These are phyloP conservation scores for Pelargonium australe DNA, from an alignment of 441 rosid genomes.

Conservation along the genomic window DNA sequence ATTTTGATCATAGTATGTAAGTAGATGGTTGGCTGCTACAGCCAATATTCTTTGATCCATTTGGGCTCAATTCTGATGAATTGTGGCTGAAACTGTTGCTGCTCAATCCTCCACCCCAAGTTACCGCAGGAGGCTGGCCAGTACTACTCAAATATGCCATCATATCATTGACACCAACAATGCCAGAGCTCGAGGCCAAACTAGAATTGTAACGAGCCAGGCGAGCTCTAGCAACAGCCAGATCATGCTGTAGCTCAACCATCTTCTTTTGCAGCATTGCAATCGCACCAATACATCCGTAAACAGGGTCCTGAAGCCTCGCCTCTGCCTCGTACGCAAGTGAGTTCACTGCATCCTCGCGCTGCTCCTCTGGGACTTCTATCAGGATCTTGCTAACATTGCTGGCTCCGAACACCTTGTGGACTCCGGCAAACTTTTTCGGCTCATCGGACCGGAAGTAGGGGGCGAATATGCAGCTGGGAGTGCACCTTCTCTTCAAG, in stretches of 20 bases:
- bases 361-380: constrained; percentile 78
- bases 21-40: constrained; percentile 23
- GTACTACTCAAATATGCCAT: constrained; percentile 15
- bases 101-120: constrained; percentile 32
- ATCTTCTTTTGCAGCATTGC: constrained; percentile 63
- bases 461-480: constrained; percentile 77
- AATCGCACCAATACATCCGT: constrained; percentile 90
- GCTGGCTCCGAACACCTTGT: constrained; percentile 90
- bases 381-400: constrained; percentile 82
- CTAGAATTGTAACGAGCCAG: constrained; percentile 43
- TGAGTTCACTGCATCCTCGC: constrained; percentile 82
- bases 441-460: constrained; percentile 70
- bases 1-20: constrained; percentile 26
- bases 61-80: constrained; percentile 32
- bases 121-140: constrained; percentile 21
- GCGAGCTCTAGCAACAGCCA: constrained; percentile 67
- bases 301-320: constrained; percentile 78
- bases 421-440: constrained; percentile 64
- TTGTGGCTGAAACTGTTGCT: constrained; percentile 38
- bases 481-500: constrained; percentile 65
- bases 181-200: constrained; percentile 9
- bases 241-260: constrained; percentile 73
- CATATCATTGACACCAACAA: constrained; percentile 18
- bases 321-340: constrained; percentile 86
- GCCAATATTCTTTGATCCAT: constrained; percentile 30